Conservation (phyloP, 2,329 filamentous ascomycete species). For the Gyromitra esculenta region DNA sequence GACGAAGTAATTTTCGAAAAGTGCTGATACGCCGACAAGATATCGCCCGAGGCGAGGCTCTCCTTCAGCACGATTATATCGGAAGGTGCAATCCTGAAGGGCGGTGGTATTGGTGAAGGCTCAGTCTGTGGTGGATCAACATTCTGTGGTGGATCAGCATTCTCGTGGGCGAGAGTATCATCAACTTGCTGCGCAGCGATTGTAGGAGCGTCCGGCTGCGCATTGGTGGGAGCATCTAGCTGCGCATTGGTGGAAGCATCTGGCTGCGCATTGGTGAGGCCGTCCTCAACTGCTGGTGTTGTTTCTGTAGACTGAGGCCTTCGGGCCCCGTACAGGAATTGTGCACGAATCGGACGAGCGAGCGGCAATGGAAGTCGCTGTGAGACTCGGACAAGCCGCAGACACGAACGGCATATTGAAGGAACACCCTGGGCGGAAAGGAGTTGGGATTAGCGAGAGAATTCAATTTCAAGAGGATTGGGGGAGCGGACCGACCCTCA, state of each 20-base stretch:
- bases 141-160: no score
- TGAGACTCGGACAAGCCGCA: slow-evolving; percentile 20
- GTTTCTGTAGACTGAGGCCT: background rate
- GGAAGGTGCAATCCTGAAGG: slow-evolving; percentile 1
- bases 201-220: background rate
- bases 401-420: slow-evolving; percentile 39
- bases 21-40: slow-evolving; percentile 17
- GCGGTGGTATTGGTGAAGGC: background rate
- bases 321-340: slow-evolving; percentile 14
- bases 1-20: slow-evolving; percentile 15
- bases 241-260: background rate
- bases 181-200: no score
- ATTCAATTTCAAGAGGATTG: background rate
- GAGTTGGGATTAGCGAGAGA: background rate
- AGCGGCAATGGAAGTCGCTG: slow-evolving; percentile 1
- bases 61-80: slow-evolving; percentile 28
- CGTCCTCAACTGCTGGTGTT: background rate
- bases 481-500: slow-evolving; percentile 33
- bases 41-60: slow-evolving; percentile 8
- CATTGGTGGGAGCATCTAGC: no score
- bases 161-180: no score
- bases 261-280: background rate
- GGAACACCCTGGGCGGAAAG: slow-evolving; percentile 16
- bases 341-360: slow-evolving; percentile 8
- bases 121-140: no score